Evolutionary conservation across 1,139 yeast species (phyloP).

Genomic region (Candida tropicalis): DNA sequence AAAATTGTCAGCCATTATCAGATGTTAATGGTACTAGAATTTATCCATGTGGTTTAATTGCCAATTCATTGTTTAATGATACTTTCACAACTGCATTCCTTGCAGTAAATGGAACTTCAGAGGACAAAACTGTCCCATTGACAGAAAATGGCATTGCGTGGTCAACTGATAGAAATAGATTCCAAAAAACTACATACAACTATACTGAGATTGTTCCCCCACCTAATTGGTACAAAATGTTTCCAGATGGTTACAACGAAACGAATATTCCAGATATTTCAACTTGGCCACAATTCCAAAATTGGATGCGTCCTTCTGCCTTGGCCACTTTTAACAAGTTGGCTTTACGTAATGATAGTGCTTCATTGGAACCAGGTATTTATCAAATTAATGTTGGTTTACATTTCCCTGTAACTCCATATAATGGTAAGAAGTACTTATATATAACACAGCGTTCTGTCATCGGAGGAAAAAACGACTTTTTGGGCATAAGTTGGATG

Average conservation of each 20-base stretch:
- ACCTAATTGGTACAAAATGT: constrained; percentile 68
- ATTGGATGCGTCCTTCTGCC: constrained; percentile 98
- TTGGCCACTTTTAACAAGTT: constrained; percentile 83
- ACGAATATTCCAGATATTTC: constrained; percentile 64
- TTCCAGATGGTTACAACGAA: constrained; percentile 71
- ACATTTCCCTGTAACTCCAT: constrained; percentile 86
- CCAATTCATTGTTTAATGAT: constrained; percentile 76
- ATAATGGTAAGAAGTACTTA: constrained; percentile 79
- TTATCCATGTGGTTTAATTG: constrained; percentile 81
- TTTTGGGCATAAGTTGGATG: constrained; percentile 87
- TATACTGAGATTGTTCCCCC: constrained; percentile 73
- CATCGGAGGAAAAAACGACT: constrained; percentile 87
- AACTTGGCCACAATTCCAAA: constrained; percentile 73
- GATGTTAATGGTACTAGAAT: constrained; percentile 54
- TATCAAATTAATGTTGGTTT: constrained; percentile 75
- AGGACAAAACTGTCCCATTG: constrained; percentile 44
- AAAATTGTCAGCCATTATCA: constrained; percentile 85
- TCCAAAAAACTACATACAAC: constrained; percentile 59
- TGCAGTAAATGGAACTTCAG: constrained; percentile 39
- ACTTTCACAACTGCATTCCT: constrained; percentile 50
- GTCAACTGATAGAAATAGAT: constrained; percentile 61
- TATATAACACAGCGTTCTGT: constrained; percentile 83
- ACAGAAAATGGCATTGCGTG: constrained; percentile 65
- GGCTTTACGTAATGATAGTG: constrained; percentile 76
- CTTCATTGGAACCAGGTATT: constrained; percentile 60